Conservation (phyloP, 1,284 basidiomycete species). For the Coniferiporia weirii region DNA sequence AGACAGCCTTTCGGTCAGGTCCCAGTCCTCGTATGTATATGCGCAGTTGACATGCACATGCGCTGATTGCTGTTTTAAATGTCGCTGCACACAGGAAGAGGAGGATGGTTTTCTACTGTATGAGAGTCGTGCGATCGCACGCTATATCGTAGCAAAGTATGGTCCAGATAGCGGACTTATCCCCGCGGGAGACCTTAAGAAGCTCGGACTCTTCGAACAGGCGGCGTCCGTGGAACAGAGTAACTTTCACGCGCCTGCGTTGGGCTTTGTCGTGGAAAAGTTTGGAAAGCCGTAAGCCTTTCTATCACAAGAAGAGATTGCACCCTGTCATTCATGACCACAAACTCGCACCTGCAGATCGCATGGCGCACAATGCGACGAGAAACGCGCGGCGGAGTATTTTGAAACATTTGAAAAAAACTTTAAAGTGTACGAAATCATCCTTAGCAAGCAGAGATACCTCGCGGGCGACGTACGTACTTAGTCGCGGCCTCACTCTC, state of each 20-base stretch:
- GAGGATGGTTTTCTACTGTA: constrained; percentile 21
- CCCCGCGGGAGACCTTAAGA: constrained; percentile 22
- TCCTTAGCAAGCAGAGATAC: constrained; percentile 44
- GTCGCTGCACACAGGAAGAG: constrained; percentile 20
- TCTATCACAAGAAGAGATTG: too few relatives aligned
- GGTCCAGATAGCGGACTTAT: constrained; percentile 16
- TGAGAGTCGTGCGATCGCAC: constrained; percentile 32
- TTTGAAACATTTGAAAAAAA: constrained; percentile 28
- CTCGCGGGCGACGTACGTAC: constrained; percentile 38
- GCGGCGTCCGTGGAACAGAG: constrained; percentile 29
- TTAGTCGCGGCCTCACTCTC: neutral
- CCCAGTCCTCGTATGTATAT: constrained; percentile 48
- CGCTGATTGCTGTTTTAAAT: neutral
- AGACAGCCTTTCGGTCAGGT: constrained; percentile 64
- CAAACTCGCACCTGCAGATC: neutral
- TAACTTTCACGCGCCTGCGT: constrained; percentile 44
- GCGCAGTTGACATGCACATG: neutral
- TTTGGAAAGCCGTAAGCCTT: constrained; percentile 38
- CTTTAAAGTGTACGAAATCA: constrained; percentile 40
- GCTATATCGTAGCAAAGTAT: constrained; percentile 28
- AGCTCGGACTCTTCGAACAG: constrained; percentile 30
- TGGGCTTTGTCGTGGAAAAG: constrained; percentile 37
- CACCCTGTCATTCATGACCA: too few relatives aligned
- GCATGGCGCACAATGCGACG: constrained; percentile 24
- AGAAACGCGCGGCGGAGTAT: constrained; percentile 24